A percentile compares a stretch with the other conserved stretches of the same genome.
phyloP scores from a whole-genome alignment of 148 eudicot genomes.

The Rhododendron mucronatum region DNA sequence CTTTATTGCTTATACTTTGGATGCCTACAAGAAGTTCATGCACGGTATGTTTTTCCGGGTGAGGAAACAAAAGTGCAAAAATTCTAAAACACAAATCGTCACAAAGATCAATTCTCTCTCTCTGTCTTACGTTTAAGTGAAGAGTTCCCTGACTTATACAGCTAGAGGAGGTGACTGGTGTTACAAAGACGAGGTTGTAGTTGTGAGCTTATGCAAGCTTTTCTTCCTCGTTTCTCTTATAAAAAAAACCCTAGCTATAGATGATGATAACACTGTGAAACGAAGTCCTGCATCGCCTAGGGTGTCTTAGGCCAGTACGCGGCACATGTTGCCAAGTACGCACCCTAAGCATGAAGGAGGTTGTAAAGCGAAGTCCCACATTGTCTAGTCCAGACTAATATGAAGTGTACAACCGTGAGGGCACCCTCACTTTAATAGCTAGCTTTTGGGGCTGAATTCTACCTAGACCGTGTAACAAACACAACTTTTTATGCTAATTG shows the following conservation, averaged over 20 bases:
- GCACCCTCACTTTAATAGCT: neutral
- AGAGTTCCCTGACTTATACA: neutral
- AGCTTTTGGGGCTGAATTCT: neutral
- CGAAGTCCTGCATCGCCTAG: too few relatives aligned
- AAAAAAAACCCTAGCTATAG: neutral
- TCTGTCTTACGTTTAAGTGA: neutral
- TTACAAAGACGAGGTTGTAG: neutral
- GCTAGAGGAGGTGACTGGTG: neutral
- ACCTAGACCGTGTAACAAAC: neutral
- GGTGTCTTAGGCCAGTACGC: neutral
- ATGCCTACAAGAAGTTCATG: too few relatives aligned
- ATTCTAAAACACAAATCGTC: too few relatives aligned
- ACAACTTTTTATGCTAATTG: neutral
- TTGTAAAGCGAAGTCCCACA: neutral
- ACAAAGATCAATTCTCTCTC: too few relatives aligned
- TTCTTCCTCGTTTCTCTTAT: neutral
- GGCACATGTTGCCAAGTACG: neutral
- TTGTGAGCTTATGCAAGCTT: neutral
- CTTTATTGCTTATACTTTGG: too few relatives aligned
- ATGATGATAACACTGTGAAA: too few relatives aligned
- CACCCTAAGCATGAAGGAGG: neutral
- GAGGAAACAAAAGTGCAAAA: too few relatives aligned
- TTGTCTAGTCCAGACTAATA: neutral
- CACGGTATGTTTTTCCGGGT: too few relatives aligned
- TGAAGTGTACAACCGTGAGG: neutral